A percentile compares a stretch with the other conserved stretches of the same genome.
Conservation (phyloP, 805 yeast genomes). For the Maudiozyma bulderi region DNA sequence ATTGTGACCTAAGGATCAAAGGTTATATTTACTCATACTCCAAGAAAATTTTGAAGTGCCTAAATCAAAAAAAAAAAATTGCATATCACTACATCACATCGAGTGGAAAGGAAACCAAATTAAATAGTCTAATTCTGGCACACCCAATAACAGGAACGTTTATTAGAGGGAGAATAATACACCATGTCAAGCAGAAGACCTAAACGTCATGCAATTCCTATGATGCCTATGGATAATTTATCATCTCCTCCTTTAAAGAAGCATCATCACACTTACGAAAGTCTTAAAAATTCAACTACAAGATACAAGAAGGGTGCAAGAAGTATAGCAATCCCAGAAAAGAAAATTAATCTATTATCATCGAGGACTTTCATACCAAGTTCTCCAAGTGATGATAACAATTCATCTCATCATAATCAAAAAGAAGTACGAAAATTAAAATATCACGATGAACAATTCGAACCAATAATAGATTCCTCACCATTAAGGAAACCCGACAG, state of each 20-base stretch:
- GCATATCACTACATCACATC: too few species aligned
- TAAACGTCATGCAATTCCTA: not conserved
- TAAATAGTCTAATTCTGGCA: too few species aligned
- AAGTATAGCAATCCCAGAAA: constrained; percentile 13
- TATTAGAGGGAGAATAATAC: not conserved
- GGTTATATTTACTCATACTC: too few species aligned
- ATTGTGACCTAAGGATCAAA: too few species aligned
- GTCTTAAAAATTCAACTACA: not conserved
- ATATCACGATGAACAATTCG: constrained; percentile 4
- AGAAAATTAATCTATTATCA: constrained; percentile 7
- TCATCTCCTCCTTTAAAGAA: not conserved
- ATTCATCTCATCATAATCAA: not conserved
- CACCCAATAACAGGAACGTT: too few species aligned
- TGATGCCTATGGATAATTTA: not conserved
- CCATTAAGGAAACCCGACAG: constrained; percentile 7
- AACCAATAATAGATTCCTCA: constrained; percentile 6
- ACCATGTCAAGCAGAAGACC: constrained; percentile 1
- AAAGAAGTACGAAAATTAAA: not conserved
- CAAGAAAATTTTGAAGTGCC: too few species aligned
- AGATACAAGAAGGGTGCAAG: constrained; percentile 13
- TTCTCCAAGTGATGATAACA: not conserved
- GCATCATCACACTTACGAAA: not conserved
- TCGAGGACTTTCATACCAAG: constrained; percentile 11
- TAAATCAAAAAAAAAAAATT: too few species aligned
- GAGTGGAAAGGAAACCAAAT: too few species aligned